Evolutionary conservation across 2,329 filamentous ascomycete genomes (phyloP), one percentile per base, ranked within the genome.

Genomic region (Aureobasidium sp.): DNA sequence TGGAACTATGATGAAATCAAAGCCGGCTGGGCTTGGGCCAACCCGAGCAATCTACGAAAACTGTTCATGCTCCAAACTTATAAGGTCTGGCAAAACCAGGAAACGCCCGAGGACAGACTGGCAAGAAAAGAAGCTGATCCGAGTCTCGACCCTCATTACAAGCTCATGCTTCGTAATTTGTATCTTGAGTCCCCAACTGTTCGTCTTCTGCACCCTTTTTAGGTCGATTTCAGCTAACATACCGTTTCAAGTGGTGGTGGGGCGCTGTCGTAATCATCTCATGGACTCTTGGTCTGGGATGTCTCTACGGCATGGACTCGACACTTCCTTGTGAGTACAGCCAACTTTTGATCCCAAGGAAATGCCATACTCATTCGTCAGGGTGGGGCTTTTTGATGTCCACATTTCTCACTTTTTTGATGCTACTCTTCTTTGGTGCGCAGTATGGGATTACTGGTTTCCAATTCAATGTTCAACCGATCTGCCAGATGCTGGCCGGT

Each of bases 401-500:
- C 1, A 67, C 65, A 0, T 9, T 69, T 8, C 42, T 73, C 22
- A 61, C 65, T 4, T 53, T 60, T 14, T 37, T 69, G 17, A 68
- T 65, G 48, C 66, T 67, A 4, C 63, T 71, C 12, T 69, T 71
- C 65, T 67, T 72, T 41, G 68, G 69, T 5, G 67, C 67, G 4
- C 65, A 68, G 44, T 56, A 62, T 25, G 70, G 64, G 2, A 63
- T 72, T 64, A 52, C 74, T 0, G 76, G 77, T 1, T 77, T 79
- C 65, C 70, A 76, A 27, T 76, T 76, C 49, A 73, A 71, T 63
- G 67, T 75, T 27, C 73, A 78, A 62, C 72, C 73, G 6, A 71
- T 77, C 34, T 72, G 76, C 11, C 78, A 82, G 67, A 78, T 81
- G 74, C 68, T 82, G 25, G 79, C 74, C 3, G 80, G 78, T 22